phyloP scores from a whole-genome alignment of 306 rosid species.

The Trifolium fragiferum region DNA sequence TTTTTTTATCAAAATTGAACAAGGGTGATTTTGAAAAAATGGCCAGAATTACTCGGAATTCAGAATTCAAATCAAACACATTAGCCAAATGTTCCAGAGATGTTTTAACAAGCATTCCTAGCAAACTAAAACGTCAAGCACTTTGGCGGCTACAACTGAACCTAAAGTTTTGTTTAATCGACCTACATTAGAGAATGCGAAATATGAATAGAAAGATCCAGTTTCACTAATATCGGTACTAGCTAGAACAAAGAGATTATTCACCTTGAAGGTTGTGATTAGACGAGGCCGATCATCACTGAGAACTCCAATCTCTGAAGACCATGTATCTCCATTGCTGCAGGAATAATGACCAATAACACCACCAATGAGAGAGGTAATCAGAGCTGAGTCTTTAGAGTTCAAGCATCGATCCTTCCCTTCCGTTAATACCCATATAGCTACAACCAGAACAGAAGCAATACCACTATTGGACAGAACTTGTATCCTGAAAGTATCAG shows the following conservation, averaged over 20 bases:
- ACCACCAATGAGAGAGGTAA: conserved; percentile 82
- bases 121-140: conserved; percentile 15
- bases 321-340: conserved; percentile 98
- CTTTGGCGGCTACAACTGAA: not conserved
- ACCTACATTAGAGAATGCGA: conserved; percentile 20
- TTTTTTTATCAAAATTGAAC: not conserved
- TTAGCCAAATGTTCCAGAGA: not conserved
- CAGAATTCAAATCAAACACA: conserved; percentile 2
- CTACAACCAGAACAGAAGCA: conserved; percentile 68
- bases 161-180: not conserved
- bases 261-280: conserved; percentile 89
- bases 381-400: conserved; percentile 64
- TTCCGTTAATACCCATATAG: conserved; percentile 57
- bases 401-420: conserved; percentile 76
- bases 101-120: not conserved
- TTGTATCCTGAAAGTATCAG: conserved; percentile 65
- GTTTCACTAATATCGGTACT: not conserved
- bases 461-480: conserved; percentile 80
- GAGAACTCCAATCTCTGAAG: conserved; percentile 92
- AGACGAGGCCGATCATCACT: conserved; percentile 80
- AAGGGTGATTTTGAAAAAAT: conserved; percentile 13
- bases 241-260: conserved; percentile 30
- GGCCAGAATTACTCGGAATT: not conserved
- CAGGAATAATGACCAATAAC: conserved; percentile 89
- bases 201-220: conserved; percentile 18